Conservation (phyloP, 139 green algal species). For the Volvox africanus region DNA sequence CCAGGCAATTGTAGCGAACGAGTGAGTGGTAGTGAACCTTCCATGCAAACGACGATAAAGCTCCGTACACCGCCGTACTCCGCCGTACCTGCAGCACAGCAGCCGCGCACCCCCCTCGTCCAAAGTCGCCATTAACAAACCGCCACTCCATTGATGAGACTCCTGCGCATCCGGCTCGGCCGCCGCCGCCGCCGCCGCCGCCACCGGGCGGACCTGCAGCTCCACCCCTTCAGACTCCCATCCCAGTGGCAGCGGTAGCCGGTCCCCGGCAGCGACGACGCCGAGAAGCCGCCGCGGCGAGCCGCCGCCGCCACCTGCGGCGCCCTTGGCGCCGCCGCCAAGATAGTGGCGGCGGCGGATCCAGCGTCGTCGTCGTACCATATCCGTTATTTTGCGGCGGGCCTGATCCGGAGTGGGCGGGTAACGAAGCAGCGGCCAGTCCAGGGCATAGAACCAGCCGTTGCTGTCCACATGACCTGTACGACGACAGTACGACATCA, state of each 20-base stretch:
- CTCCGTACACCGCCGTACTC: too few relatives aligned
- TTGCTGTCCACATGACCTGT: conserved; percentile 69
- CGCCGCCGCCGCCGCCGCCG: neutral
- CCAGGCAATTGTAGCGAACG: too few relatives aligned
- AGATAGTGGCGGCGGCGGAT: conserved; percentile 56
- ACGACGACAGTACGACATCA: too few relatives aligned
- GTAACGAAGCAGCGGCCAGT: conserved; percentile 48
- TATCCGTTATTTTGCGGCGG: conserved; percentile 48
- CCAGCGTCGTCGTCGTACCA: conserved; percentile 71
- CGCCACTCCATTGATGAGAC: conserved; percentile 73
- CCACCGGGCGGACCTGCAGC: conserved; percentile 69
- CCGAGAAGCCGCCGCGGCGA: conserved; percentile 64
- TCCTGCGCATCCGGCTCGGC: neutral
- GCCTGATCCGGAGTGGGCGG: conserved; percentile 18
- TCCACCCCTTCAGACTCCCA: conserved; percentile 75
- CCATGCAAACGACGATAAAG: too few relatives aligned
- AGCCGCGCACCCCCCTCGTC: conserved; percentile 79
- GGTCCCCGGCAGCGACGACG: conserved; percentile 63
- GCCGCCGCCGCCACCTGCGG: neutral
- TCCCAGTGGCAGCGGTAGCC: conserved; percentile 76
- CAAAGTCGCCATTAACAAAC: conserved; percentile 66
- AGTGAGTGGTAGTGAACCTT: too few relatives aligned
- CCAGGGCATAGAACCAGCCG: conserved; percentile 68
- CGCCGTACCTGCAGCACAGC: conserved; percentile 48
- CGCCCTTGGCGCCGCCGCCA: neutral